Conservation (phyloP, 139 green algal genomes). For the Pleodorina starrii region DNA sequence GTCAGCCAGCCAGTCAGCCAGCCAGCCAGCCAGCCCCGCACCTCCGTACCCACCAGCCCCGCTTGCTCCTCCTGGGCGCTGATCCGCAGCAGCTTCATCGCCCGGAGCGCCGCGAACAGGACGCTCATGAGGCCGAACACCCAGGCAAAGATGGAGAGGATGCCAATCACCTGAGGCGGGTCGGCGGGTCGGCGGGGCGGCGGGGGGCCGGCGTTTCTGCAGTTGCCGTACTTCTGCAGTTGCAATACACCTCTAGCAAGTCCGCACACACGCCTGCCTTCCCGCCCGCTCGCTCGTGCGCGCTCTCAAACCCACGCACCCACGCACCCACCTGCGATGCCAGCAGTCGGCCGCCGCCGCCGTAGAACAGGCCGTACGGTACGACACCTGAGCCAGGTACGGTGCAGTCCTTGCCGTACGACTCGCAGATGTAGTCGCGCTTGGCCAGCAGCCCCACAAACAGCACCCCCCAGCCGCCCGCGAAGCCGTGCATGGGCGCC, state of each 20-base stretch:
- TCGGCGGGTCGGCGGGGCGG: no score
- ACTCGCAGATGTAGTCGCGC: constrained; percentile 65
- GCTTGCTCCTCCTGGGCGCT: constrained; percentile 28
- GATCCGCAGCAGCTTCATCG: constrained; percentile 21
- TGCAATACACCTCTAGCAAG: no score
- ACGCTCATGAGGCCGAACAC: constrained; percentile 25
- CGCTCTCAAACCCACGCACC: not conserved
- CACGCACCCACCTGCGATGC: constrained; percentile 39
- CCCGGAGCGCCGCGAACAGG: constrained; percentile 14
- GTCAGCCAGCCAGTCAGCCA: no score
- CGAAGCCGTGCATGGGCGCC: constrained; percentile 83
- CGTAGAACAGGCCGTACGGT: constrained; percentile 71
- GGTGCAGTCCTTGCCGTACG: constrained; percentile 57
- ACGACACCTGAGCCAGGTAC: not conserved
- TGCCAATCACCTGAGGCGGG: constrained; percentile 57
- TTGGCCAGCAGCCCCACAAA: constrained; percentile 74
- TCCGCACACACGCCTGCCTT: no score
- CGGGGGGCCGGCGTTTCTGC: no score
- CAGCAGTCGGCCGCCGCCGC: constrained; percentile 67
- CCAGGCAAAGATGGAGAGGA: constrained; percentile 35
- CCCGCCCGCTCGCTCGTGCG: no score
- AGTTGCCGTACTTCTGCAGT: no score
- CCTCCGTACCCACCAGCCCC: constrained; percentile 9
- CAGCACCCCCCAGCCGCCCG: constrained; percentile 72
- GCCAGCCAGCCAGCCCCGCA: no score